Conservation (phyloP, 2,329 filamentous ascomycete genomes). For the Scytalidium lignicola region DNA sequence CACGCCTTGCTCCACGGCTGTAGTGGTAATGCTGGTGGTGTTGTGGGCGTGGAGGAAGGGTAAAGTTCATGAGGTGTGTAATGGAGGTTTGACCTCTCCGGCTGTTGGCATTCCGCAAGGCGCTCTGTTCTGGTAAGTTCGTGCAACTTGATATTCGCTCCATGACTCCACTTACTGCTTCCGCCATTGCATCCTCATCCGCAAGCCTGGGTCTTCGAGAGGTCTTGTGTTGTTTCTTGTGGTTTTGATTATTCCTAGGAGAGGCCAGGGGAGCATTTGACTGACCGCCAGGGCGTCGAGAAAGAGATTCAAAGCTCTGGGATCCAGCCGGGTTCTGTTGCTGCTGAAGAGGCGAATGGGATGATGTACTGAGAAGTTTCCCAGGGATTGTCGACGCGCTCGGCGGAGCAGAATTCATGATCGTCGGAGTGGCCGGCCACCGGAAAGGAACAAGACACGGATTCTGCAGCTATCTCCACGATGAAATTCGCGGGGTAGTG, state of each 20-base stretch:
- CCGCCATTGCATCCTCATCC: constrained; percentile 84
- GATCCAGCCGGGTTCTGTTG: constrained; percentile 21
- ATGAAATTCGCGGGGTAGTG: neutral
- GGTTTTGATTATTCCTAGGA: constrained; percentile 70
- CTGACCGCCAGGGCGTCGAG: constrained; percentile 19
- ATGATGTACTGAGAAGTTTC: constrained; percentile 25
- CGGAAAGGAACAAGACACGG: neutral
- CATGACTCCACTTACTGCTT: constrained; percentile 55
- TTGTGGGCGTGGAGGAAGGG: constrained; percentile 68
- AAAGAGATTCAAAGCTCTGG: constrained; percentile 23
- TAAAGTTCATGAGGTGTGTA: constrained; percentile 92
- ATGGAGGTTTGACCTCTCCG: constrained; percentile 95
- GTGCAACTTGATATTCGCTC: neutral
- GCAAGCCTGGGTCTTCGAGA: constrained; percentile 69
- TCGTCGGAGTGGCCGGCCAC: constrained; percentile 4
- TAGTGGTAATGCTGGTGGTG: constrained; percentile 42
- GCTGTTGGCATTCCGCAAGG: constrained; percentile 59
- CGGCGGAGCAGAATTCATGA: constrained; percentile 27
- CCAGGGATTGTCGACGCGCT: constrained; percentile 24
- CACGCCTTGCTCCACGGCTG: constrained; percentile 50
- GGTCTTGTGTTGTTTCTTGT: constrained; percentile 78
- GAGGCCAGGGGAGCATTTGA: constrained; percentile 28
- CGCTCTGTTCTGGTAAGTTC: constrained; percentile 15
- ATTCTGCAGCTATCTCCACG: neutral
- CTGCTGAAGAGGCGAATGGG: constrained; percentile 22